Evolutionary conservation across 768 basidiomycete genomes (phyloP), one percentile per base, ranked within the genome.

Genomic region (Kwoniella pini): DNA sequence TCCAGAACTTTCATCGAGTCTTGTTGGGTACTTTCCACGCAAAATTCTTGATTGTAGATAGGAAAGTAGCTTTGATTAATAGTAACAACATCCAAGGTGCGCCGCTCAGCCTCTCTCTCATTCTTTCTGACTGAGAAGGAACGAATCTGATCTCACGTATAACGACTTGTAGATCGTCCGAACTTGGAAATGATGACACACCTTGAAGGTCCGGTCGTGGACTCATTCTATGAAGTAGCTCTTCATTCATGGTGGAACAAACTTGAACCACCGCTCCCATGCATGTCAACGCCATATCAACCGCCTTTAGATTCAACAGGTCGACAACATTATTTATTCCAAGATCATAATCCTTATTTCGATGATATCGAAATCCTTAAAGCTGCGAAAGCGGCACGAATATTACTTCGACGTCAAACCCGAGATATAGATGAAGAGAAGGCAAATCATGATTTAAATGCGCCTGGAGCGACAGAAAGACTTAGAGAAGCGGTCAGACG

Each of bases 21-120:
- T 62, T 85, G 21, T 73, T 86, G 2, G 86, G 87, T 12, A 88
- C 87, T 0, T 88, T 88, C 75, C 88, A 89, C 65, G 83, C 84
- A 45, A 88, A 88, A 70, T 87, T 84, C 69, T 80, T 88, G 78
- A 79, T 88, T 42, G 84, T 88, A 1, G 87, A 89, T 71, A 81
- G 86, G n/a, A 84, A 83, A 66, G 79, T 87, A 33, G 87, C 85
- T 0, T 75, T 87, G 54, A 75, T 88, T 54, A 85, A 86, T 72
- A 83, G 82, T 50, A 87, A 87, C 77, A 88, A 88, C 57, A 85
- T 88, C 39, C 77, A 78, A 63, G 72, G 74, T 69, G 42, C 59
- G 71, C 33, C 50, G 2, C 7, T 51, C 19, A 15, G n/a, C 43
- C 33, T 9, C 4, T 38, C 13, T 6, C 11, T 31, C 3, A 19